Evolutionary conservation across 306 rosid species (phyloP).

Genomic region (Trichosanthes cucumerina): DNA sequence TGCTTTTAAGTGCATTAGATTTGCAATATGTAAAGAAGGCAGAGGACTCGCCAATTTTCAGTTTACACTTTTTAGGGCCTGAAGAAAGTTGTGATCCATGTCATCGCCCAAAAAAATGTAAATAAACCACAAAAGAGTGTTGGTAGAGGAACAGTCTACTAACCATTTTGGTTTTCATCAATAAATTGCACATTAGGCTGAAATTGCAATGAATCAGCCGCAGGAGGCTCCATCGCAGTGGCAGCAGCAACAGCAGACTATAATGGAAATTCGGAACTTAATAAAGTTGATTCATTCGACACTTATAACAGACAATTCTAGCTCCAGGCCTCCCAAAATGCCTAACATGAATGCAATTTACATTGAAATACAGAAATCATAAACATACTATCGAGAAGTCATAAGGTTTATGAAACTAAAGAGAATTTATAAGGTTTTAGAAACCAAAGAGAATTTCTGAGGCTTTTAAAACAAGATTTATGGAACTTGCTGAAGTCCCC

Average conservation of each 20-base stretch:
- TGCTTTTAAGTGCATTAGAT: slow-evolving; percentile 30
- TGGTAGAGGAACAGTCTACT: slow-evolving; percentile 3
- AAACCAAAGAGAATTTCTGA: neutral
- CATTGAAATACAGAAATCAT: neutral
- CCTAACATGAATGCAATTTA: neutral
- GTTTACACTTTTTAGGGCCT: slow-evolving; percentile 71
- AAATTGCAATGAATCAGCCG: slow-evolving; percentile 19
- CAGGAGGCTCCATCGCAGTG: slow-evolving; percentile 20
- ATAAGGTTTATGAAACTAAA: too few species aligned
- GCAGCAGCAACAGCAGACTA: slow-evolving; percentile 27
- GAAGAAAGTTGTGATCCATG: slow-evolving; percentile 37
- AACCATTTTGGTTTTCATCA: slow-evolving; percentile 53
- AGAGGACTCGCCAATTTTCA: slow-evolving; percentile 83
- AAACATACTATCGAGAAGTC: neutral
- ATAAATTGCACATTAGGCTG: slow-evolving; percentile 55
- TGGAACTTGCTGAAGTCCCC: neutral
- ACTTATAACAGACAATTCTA: neutral
- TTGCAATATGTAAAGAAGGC: slow-evolving; percentile 88
- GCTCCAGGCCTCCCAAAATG: slow-evolving; percentile 3
- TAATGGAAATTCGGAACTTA: slow-evolving; percentile 5
- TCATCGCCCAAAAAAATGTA: slow-evolving; percentile 1
- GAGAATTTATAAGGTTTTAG: neutral
- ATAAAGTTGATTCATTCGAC: neutral
- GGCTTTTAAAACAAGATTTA: neutral
- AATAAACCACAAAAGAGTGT: neutral